Evolutionary conservation across 2,329 filamentous ascomycete genomes (phyloP).

Genomic region (Nemania diffusa): DNA sequence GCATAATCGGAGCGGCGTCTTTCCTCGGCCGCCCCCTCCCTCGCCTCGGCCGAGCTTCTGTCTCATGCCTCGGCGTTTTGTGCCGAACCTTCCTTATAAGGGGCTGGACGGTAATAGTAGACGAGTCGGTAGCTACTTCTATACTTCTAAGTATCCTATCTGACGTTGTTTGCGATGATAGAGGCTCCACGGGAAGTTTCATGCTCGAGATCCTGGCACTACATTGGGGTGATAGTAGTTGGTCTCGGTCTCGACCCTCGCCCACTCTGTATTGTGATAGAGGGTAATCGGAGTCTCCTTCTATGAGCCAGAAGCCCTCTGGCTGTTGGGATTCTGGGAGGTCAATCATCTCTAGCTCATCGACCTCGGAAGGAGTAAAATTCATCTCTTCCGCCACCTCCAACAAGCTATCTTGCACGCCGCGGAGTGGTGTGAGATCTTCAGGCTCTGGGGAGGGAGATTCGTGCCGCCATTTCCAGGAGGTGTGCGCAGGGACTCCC

Average conservation of each 20-base stretch:
- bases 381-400: conserved; percentile 28
- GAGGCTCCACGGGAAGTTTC: background rate
- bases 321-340: background rate
- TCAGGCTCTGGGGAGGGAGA: conserved; percentile 38
- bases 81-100: background rate
- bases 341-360: conserved; percentile 35
- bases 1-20: background rate
- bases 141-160: background rate
- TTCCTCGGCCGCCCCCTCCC: background rate
- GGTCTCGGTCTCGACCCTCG: background rate
- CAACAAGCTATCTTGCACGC: conserved; percentile 27
- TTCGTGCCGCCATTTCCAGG: conserved; percentile 40
- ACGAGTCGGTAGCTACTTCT: background rate
- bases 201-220: background rate
- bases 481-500: background rate
- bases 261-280: background rate
- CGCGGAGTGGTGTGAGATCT: conserved; percentile 24
- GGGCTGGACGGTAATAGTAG: background rate
- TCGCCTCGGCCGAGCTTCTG: background rate
- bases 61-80: background rate
- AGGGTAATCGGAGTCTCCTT: background rate
- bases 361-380: conserved; percentile 39
- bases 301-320: background rate
- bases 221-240: background rate
- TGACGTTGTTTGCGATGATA: background rate